Percentiles rank a stretch among this genome's conserved stretches.
Conservation (phyloP, 352 stramenopile species). For the Peronospora farinosa region DNA sequence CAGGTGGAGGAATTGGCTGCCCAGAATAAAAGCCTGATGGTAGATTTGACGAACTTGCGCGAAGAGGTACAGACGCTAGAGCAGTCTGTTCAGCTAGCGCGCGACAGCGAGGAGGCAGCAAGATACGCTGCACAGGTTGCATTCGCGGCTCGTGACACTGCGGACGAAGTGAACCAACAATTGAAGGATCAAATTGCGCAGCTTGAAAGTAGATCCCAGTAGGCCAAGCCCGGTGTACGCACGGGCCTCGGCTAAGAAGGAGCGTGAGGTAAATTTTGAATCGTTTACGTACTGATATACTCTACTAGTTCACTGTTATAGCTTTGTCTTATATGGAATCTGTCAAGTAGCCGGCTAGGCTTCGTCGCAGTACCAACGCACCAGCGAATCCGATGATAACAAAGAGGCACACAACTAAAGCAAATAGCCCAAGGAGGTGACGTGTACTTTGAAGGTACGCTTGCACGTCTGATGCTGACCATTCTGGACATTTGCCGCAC, state of each 20-base stretch:
- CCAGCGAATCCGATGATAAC: slow-evolving; percentile 64
- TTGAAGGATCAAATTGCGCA: slow-evolving; percentile 40
- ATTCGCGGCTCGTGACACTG: slow-evolving; percentile 58
- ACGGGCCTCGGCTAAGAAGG: slow-evolving; percentile 9
- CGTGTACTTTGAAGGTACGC: slow-evolving; percentile 60
- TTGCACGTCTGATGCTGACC: slow-evolving; percentile 57
- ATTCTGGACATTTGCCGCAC: slow-evolving; percentile 76
- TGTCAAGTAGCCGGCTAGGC: slow-evolving; percentile 75
- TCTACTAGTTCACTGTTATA: slow-evolving; percentile 6
- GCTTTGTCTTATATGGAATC: slow-evolving; percentile 61
- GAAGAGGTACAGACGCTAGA: slow-evolving; percentile 43
- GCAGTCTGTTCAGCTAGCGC: slow-evolving; percentile 36
- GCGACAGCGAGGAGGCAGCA: slow-evolving; percentile 67
- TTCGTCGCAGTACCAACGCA: slow-evolving; percentile 65
- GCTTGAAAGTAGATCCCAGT: slow-evolving; percentile 24
- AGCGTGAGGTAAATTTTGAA: slow-evolving; percentile 34
- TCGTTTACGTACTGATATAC: slow-evolving; percentile 25
- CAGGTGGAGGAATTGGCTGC: slow-evolving; percentile 24
- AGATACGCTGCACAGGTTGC: slow-evolving; percentile 63
- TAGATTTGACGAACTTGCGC: slow-evolving; percentile 31
- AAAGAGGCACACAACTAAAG: slow-evolving; percentile 66
- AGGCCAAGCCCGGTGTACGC: slow-evolving; percentile 13
- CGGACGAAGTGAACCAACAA: slow-evolving; percentile 41
- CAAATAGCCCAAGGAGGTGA: slow-evolving; percentile 59
- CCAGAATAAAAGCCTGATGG: slow-evolving; percentile 26